Evolutionary conservation across 352 stramenopile genomes (phyloP).

Genomic region (Pythium brassicae): DNA sequence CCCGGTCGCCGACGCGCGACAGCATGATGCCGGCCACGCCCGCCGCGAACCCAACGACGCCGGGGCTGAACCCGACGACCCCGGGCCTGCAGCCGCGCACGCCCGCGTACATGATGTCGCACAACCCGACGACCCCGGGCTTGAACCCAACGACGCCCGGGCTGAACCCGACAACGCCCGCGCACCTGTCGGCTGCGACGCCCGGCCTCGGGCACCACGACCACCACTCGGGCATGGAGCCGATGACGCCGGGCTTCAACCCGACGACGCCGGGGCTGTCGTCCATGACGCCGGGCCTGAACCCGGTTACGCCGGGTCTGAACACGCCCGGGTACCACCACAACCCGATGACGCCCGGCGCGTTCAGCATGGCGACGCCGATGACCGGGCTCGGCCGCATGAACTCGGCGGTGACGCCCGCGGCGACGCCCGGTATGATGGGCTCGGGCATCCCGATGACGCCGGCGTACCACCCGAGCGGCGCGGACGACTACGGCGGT

Average conservation of each 20-base stretch:
- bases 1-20: conserved; percentile 62
- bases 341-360: conserved; percentile 86
- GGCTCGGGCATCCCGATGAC: conserved; percentile 69
- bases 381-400: conserved; percentile 53
- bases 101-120: conserved; percentile 72
- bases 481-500: conserved; percentile 36
- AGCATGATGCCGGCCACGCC: conserved; percentile 64
- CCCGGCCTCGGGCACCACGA: conserved; percentile 60
- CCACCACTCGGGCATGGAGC: conserved; percentile 68
- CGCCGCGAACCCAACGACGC: conserved; percentile 66
- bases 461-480: conserved; percentile 52
- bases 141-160: conserved; percentile 78
- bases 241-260: conserved; percentile 86
- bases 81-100: conserved; percentile 71
- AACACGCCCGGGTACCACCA: conserved; percentile 82
- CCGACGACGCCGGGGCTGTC: conserved; percentile 78
- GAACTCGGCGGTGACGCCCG: conserved; percentile 58
- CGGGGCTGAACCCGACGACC: conserved; percentile 79
- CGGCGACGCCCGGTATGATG: conserved; percentile 74
- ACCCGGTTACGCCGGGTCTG: conserved; percentile 76
- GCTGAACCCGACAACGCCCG: conserved; percentile 69
- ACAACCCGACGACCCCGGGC: conserved; percentile 76
- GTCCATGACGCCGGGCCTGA: conserved; percentile 76
- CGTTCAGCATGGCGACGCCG: conserved; percentile 71
- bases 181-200: conserved; percentile 64